phyloP scores from a whole-genome alignment of 176 grass and related monocot genomes.

The Urochloa ruziziensis region DNA sequence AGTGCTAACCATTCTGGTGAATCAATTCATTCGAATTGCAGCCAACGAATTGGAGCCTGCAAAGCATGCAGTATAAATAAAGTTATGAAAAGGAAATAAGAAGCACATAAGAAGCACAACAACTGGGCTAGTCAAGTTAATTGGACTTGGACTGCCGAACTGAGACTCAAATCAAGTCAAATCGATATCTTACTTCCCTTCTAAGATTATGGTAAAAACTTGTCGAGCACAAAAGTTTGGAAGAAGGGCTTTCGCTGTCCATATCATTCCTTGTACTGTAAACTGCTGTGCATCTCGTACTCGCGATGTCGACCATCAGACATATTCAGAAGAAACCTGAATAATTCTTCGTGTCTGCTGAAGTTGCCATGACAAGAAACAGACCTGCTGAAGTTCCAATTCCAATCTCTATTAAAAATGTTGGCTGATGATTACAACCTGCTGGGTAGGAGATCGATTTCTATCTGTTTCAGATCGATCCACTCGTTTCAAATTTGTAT shows the following conservation, averaged over 20 bases:
- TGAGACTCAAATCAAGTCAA: slow-evolving; percentile 2
- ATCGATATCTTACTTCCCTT: slow-evolving; percentile 4
- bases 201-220: not conserved
- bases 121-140: not conserved
- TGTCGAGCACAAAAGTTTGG: not conserved
- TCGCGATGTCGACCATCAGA: not conserved
- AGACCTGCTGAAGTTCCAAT: not conserved
- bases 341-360: slow-evolving; percentile 1
- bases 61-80: not conserved
- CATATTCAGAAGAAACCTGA: not conserved
- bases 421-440: not conserved
- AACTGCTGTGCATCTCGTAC: not conserved
- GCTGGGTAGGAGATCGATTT: not conserved
- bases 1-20: not conserved
- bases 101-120: not conserved
- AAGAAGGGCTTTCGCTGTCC: not conserved
- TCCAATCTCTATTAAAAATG: not conserved
- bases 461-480: not conserved
- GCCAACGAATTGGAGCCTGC: not conserved
- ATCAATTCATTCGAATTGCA: not conserved
- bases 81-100: not conserved
- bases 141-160: not conserved
- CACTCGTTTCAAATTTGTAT: too few species aligned
- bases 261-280: not conserved
- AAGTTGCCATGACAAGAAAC: not conserved